A percentile compares a stretch with the other conserved stretches of the same genome.
These are phyloP conservation scores for Neostapfia colusana DNA, from an alignment of 176 grass and related monocot genomes.

Conservation along the genomic window DNA sequence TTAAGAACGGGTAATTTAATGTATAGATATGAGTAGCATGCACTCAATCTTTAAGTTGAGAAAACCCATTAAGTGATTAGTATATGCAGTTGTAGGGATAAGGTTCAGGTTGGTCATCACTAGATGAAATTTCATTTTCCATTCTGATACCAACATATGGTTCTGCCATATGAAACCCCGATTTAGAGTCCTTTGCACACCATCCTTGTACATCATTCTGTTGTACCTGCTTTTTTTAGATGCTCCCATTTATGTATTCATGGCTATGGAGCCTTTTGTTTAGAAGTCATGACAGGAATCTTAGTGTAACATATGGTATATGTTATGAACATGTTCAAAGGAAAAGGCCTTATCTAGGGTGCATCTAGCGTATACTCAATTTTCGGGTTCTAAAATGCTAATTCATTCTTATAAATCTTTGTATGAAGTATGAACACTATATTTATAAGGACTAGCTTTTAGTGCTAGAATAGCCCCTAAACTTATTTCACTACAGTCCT, in stretches of 20 bases:
- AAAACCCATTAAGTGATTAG: neutral
- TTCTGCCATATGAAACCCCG: neutral
- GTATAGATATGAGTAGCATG: neutral
- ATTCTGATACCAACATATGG: slow-evolving; percentile 10
- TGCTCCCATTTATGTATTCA: neutral
- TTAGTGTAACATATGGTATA: neutral
- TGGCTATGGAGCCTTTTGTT: neutral
- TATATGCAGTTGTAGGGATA: neutral
- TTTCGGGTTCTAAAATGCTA: neutral
- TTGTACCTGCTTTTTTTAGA: neutral
- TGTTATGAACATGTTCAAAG: neutral
- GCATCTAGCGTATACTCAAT: neutral
- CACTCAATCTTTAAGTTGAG: neutral
- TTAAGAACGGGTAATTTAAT: neutral
- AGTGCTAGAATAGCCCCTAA: neutral
- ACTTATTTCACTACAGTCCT: neutral
- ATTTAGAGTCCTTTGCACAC: neutral
- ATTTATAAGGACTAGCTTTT: neutral
- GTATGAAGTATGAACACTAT: too few relatives aligned
- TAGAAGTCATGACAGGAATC: neutral
- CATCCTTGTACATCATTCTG: neutral
- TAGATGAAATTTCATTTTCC: neutral
- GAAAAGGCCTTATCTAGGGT: neutral
- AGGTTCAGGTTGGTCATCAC: neutral
- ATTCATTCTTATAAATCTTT: neutral